Percentiles rank a stretch among this genome's conserved stretches.
Evolutionary conservation across 345 rosid genomes (phyloP).

Genomic region (Cardamine chenopodiifolia): DNA sequence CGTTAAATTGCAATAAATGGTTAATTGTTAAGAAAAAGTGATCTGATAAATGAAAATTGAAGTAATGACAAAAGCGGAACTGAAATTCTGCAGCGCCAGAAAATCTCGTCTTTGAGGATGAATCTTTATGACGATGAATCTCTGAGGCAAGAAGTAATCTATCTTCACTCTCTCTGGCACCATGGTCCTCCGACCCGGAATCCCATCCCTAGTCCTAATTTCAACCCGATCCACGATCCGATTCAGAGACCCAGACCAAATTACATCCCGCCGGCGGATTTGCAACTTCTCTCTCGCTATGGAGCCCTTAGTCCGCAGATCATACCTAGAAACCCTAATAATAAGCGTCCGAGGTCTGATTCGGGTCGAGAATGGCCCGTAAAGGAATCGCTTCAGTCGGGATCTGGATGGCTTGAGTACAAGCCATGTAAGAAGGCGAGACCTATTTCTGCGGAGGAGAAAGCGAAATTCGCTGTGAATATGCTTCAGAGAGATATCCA

Average conservation of each 20-base stretch:
- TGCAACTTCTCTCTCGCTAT: conserved; percentile 40
- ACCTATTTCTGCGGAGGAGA: conserved; percentile 41
- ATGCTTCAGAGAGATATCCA: conserved; percentile 48
- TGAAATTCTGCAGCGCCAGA: not conserved
- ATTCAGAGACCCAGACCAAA: conserved; percentile 28
- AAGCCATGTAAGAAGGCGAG: conserved; percentile 29
- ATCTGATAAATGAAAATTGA: not conserved
- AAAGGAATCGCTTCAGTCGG: conserved; percentile 11
- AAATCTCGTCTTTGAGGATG: conserved; percentile 34
- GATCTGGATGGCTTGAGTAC: conserved; percentile 50
- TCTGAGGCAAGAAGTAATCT: conserved; percentile 63
- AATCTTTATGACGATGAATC: conserved; percentile 53
- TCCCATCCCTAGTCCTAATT: conserved; percentile 42
- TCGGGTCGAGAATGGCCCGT: conserved; percentile 50
- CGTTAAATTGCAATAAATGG: no score
- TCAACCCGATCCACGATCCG: conserved; percentile 36
- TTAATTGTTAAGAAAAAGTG: not conserved
- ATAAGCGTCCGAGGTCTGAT: conserved; percentile 39
- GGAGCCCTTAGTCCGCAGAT: conserved; percentile 19
- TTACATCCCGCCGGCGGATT: conserved; percentile 43
- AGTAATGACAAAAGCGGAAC: not conserved
- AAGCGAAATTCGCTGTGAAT: conserved; percentile 37
- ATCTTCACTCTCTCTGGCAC: conserved; percentile 78
- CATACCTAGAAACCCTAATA: conserved; percentile 17
- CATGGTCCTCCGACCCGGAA: conserved; percentile 64